phyloP scores from a whole-genome alignment of 768 basidiomycete species.

The Mycena kentingensis region DNA sequence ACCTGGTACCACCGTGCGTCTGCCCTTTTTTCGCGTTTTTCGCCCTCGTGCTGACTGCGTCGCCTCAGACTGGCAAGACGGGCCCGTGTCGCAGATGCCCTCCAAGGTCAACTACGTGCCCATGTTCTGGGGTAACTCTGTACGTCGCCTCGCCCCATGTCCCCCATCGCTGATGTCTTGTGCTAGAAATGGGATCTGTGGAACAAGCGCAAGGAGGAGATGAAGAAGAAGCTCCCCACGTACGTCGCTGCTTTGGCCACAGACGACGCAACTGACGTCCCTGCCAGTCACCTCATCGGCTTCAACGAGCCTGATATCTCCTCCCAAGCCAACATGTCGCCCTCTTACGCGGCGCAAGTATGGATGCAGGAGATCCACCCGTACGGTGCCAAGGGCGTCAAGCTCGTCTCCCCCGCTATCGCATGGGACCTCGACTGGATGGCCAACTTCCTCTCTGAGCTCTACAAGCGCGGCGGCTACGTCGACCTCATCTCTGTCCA shows the following conservation, averaged over 20 bases:
- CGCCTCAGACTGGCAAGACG: constrained; percentile 11
- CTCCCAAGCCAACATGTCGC: constrained; percentile 16
- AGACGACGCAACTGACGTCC: no score
- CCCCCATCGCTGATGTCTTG: not conserved
- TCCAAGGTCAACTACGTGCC: constrained; percentile 12
- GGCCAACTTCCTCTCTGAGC: constrained; percentile 8
- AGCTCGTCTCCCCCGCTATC: constrained; percentile 17
- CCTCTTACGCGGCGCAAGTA: constrained; percentile 8
- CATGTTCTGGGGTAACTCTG: constrained; percentile 16
- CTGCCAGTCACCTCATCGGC: constrained; percentile 11
- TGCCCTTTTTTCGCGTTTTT: not conserved
- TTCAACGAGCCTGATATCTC: constrained; percentile 19
- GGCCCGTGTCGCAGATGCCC: constrained; percentile 14
- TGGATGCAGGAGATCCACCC: constrained; percentile 20
- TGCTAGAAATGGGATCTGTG: constrained; percentile 9
- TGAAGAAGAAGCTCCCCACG: constrained; percentile 3
- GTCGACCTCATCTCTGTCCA: constrained; percentile 13
- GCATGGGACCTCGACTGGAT: constrained; percentile 22
- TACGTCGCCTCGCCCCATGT: not conserved
- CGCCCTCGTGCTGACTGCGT: not conserved
- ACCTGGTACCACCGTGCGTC: constrained; percentile 14
- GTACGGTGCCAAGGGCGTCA: constrained; percentile 9
- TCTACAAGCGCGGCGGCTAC: constrained; percentile 13
- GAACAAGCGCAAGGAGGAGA: constrained; percentile 6
- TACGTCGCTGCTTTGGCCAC: no score